Evolutionary conservation across 2,329 filamentous ascomycete genomes (phyloP).

Genomic region (Microdochium paspali): DNA sequence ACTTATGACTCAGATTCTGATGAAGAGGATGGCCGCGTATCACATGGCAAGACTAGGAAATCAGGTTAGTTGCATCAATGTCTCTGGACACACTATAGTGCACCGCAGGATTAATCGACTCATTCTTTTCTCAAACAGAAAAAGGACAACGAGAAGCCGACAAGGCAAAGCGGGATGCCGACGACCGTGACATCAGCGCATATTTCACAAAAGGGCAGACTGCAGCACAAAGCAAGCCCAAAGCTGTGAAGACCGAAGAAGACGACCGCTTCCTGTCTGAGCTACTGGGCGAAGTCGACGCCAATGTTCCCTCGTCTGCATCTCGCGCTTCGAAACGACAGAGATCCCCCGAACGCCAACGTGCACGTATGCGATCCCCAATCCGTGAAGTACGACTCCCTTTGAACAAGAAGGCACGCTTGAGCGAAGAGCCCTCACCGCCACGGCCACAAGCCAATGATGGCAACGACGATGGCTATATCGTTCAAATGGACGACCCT

Average conservation of each 20-base stretch:
- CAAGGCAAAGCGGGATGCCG: constrained; percentile 73
- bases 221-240: constrained; percentile 63
- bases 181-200: constrained; percentile 85
- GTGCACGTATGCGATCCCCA: constrained; percentile 72
- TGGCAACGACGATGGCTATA: constrained; percentile 47
- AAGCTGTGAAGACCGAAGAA: constrained; percentile 72
- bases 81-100: constrained; percentile 4
- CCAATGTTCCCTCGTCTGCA: constrained; percentile 50
- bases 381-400: constrained; percentile 45
- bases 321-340: constrained; percentile 52
- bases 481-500: constrained; percentile 49
- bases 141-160: constrained; percentile 88
- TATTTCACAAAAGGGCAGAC: constrained; percentile 78
- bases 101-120: background rate
- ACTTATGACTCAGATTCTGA: constrained; percentile 61
- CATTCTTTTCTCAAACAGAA: constrained; percentile 32
- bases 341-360: constrained; percentile 68
- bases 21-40: constrained; percentile 48
- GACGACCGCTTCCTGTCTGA: constrained; percentile 82
- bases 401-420: constrained; percentile 46
- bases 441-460: constrained; percentile 43
- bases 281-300: constrained; percentile 80
- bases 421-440: constrained; percentile 36
- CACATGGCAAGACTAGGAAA: constrained; percentile 40
- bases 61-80: constrained; percentile 27